Percentiles rank a stretch among this genome's conserved stretches.
phyloP scores from a whole-genome alignment of 345 rosid genomes.

The Pugionium cornutum region DNA sequence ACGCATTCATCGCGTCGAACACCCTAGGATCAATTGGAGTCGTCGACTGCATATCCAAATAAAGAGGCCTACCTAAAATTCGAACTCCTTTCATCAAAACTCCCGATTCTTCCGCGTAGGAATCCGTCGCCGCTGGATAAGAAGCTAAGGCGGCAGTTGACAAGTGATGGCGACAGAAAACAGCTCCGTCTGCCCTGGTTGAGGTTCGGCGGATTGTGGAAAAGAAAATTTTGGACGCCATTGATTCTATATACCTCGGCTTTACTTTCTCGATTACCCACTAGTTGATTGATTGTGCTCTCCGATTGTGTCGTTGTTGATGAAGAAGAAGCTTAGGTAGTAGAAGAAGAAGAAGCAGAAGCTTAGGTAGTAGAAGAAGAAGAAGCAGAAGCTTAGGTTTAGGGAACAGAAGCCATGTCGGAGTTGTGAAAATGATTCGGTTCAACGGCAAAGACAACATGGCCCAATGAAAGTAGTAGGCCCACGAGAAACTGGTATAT shows the following conservation, averaged over 20 bases:
- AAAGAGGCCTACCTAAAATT: conserved; percentile 68
- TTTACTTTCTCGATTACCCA: background rate
- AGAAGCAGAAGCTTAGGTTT: too few species aligned
- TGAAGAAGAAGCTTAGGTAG: conserved; percentile 2
- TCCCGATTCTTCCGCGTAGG: conserved; percentile 47
- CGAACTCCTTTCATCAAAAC: conserved; percentile 65
- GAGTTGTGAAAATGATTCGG: too few species aligned
- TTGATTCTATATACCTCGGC: conserved; percentile 26
- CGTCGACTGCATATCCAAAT: conserved; percentile 75
- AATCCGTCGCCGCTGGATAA: conserved; percentile 21
- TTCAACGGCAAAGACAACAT: too few species aligned
- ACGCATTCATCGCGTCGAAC: conserved; percentile 82
- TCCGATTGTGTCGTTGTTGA: background rate
- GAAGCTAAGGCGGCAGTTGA: conserved; percentile 40
- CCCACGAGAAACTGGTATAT: too few species aligned
- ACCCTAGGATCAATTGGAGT: conserved; percentile 93
- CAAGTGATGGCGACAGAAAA: conserved; percentile 37
- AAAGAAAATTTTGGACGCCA: conserved; percentile 63
- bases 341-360: too few species aligned
- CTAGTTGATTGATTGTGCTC: conserved; percentile 1
- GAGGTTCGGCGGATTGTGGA: conserved; percentile 51
- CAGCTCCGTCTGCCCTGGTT: conserved; percentile 4
- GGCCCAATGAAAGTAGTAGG: too few species aligned
- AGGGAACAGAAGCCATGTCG: too few species aligned
- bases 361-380: too few species aligned